Percentiles rank a stretch among this genome's conserved stretches.
Evolutionary conservation across 441 rosid species (phyloP).

Genomic region (Aquilaria agallochum): DNA sequence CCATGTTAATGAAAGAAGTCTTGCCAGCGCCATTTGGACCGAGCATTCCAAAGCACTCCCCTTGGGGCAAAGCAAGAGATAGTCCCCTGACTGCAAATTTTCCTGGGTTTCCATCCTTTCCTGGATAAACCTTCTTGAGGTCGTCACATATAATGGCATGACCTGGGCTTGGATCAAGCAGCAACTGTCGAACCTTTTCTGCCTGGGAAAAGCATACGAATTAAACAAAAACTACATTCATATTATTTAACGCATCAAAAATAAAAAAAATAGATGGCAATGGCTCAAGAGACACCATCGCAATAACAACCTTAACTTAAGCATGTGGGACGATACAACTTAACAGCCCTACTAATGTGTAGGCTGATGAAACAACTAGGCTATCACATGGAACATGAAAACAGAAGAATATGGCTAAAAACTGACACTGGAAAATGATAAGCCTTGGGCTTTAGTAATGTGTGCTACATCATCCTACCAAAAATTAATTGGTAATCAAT

Average conservation of each 20-base stretch:
- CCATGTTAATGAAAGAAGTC: constrained; percentile 95
- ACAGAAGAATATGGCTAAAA: too few relatives aligned
- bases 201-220: constrained; percentile 38
- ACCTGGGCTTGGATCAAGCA: constrained; percentile 47
- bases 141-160: constrained; percentile 69
- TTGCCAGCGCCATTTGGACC: constrained; percentile 99
- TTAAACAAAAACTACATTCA: constrained; percentile 4
- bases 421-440: too few relatives aligned
- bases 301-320: too few relatives aligned
- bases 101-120: constrained; percentile 84
- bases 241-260: neutral
- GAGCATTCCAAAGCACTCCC: constrained; percentile 96
- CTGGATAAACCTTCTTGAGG: constrained; percentile 76
- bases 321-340: too few relatives aligned
- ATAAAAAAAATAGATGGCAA: neutral
- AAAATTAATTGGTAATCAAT: too few relatives aligned
- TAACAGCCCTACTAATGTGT: too few relatives aligned
- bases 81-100: constrained; percentile 80
- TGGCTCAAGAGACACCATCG: too few relatives aligned
- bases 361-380: too few relatives aligned
- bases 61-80: constrained; percentile 77
- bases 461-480: too few relatives aligned
- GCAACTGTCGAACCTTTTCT: constrained; percentile 76
- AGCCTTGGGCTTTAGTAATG: too few relatives aligned
- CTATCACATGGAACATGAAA: too few relatives aligned